Evolutionary conservation across 2,329 filamentous ascomycete species (phyloP).

Genomic region (Ascosphaera apis): DNA sequence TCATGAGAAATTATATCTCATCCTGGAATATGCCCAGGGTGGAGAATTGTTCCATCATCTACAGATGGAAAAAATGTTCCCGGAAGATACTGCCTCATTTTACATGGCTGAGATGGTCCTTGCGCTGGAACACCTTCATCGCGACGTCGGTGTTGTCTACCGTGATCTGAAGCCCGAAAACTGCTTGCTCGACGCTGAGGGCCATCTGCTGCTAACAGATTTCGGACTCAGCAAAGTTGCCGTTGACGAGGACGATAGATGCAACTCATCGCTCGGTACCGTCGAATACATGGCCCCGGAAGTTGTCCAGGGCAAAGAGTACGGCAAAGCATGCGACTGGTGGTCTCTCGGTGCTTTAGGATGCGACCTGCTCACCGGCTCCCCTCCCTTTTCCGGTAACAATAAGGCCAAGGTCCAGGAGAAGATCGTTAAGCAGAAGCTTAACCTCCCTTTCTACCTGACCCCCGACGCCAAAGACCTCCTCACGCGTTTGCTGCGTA

Average conservation of each 20-base stretch:
- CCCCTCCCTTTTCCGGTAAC: conserved; percentile 69
- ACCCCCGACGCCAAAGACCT: conserved; percentile 84
- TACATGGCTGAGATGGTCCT: conserved; percentile 98
- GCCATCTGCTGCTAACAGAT: conserved; percentile 83
- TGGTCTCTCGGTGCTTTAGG: conserved; percentile 91
- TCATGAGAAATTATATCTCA: conserved; percentile 88
- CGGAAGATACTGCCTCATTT: conserved; percentile 70
- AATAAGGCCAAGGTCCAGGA: conserved; percentile 92
- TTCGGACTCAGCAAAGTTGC: conserved; percentile 94
- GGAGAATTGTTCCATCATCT: conserved; percentile 95
- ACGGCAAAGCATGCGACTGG: conserved; percentile 93
- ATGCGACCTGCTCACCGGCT: conserved; percentile 79
- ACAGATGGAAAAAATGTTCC: conserved; percentile 83
- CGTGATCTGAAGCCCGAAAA: conserved; percentile 96
- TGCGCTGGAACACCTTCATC: conserved; percentile 78
- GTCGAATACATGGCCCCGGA: conserved; percentile 99
- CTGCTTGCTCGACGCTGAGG: conserved; percentile 73
- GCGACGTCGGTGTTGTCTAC: conserved; percentile 81
- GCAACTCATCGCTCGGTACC: conserved; percentile 80
- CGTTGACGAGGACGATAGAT: conserved; percentile 43
- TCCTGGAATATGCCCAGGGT: conserved; percentile 91
- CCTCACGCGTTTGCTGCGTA: conserved; percentile 68
- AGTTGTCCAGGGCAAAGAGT: conserved; percentile 66
- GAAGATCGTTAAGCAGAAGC: conserved; percentile 84
- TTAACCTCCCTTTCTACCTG: conserved; percentile 72